phyloP scores from a whole-genome alignment of 352 stramenopile genomes.

The Phytopythium boreale region DNA sequence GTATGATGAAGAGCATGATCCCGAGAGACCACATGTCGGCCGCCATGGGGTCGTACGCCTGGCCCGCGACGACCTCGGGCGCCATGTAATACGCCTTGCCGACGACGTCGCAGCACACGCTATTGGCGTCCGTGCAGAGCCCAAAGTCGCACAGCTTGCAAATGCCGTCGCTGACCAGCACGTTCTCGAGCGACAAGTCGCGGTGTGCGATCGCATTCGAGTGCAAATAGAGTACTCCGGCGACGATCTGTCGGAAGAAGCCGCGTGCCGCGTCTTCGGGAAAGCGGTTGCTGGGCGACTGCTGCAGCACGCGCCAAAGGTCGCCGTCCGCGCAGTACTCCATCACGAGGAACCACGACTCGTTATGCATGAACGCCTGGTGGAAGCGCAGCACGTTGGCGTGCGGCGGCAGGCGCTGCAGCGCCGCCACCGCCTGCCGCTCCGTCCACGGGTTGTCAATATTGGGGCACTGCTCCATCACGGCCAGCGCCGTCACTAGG shows the following conservation, averaged over 20 bases:
- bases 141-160: conserved; percentile 63
- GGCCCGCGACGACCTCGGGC: conserved; percentile 32
- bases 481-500: conserved; percentile 19
- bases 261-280: conserved; percentile 15
- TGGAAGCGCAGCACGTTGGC: conserved; percentile 41
- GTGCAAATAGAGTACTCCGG: conserved; percentile 39
- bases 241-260: conserved; percentile 25
- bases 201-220: conserved; percentile 41
- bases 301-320: conserved; percentile 27
- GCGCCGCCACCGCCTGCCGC: conserved; percentile 16
- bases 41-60: conserved; percentile 29
- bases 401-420: conserved; percentile 26
- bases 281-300: conserved; percentile 17
- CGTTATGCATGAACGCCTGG: conserved; percentile 39
- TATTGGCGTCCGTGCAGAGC: conserved; percentile 23
- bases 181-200: conserved; percentile 58
- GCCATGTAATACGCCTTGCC: conserved; percentile 59
- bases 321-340: conserved; percentile 49
- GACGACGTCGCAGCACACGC: conserved; percentile 19
- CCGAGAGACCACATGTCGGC: conserved; percentile 71
- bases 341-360: conserved; percentile 46
- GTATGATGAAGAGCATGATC: conserved; percentile 63
- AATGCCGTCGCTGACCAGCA: conserved; percentile 21
- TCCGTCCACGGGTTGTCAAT: conserved; percentile 51
- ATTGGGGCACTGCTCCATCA: conserved; percentile 20